Evolutionary conservation across 2,329 filamentous ascomycete species (phyloP).

Genomic region (Colletotrichum nymphaeae): DNA sequence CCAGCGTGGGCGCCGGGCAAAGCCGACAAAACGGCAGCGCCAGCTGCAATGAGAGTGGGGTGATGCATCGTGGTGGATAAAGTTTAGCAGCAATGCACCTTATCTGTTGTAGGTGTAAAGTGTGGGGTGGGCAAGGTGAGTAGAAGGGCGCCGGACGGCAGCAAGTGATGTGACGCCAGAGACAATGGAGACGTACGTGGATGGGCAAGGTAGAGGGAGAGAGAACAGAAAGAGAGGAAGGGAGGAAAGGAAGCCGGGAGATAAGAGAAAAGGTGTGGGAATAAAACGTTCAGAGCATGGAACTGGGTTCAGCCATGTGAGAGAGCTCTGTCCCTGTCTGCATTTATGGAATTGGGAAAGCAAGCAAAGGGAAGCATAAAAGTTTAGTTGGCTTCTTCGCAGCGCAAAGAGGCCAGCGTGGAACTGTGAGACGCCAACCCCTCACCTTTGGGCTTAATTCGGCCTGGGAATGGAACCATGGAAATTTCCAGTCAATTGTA

Average conservation of each 20-base stretch:
- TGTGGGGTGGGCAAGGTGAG: conserved; percentile 21
- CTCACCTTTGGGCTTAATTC: conserved; percentile 27
- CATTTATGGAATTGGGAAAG: conserved; percentile 10
- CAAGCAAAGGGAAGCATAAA: neutral
- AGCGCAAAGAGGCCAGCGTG: conserved; percentile 58
- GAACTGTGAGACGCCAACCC: conserved; percentile 42
- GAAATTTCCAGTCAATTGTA: conserved; percentile 33
- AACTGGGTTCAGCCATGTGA: conserved; percentile 9
- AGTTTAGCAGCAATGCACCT: conserved; percentile 11
- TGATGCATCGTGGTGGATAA: conserved; percentile 61
- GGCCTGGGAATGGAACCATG: conserved; percentile 30
- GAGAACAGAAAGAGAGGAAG: neutral
- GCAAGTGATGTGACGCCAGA: conserved; percentile 33
- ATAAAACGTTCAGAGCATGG: conserved; percentile 7
- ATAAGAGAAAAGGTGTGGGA: neutral
- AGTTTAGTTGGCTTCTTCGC: conserved; percentile 41
- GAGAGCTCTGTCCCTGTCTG: neutral
- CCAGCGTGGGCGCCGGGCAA: conserved; percentile 74
- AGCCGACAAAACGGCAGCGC: conserved; percentile 73
- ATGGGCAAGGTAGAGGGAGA: neutral
- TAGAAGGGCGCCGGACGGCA: conserved; percentile 1
- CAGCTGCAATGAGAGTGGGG: conserved; percentile 62
- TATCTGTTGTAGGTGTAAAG: neutral
- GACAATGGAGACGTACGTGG: neutral
- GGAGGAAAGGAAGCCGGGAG: neutral